A percentile compares a stretch with the other conserved stretches of the same genome.
These are phyloP conservation scores for Chytriomyces sp. DNA, from an alignment of 192 early-diverging fungal species.

Conservation along the genomic window DNA sequence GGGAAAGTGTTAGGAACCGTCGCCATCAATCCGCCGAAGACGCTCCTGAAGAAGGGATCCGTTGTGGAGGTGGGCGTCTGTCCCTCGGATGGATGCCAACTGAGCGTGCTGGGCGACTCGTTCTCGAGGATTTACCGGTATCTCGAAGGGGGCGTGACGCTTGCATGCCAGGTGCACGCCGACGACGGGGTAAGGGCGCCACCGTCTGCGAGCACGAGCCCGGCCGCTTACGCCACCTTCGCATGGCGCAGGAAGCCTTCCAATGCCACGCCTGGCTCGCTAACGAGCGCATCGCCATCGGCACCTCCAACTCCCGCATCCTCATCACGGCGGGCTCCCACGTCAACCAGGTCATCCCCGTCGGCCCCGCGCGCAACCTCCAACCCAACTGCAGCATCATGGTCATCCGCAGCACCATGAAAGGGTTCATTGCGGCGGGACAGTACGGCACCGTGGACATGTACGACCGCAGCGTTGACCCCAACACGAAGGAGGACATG, in stretches of 20 bases:
- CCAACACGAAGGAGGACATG: conserved; percentile 7
- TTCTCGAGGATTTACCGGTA: conserved; percentile 45
- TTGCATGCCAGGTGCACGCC: not conserved
- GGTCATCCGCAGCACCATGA: not conserved
- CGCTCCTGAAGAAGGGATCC: not conserved
- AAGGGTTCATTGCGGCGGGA: conserved; percentile 45
- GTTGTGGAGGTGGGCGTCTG: conserved; percentile 44
- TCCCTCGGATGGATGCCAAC: conserved; percentile 49
- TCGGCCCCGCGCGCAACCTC: not conserved
- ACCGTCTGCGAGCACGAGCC: not conserved
- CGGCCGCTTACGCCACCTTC: not conserved
- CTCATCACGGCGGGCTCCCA: conserved; percentile 26
- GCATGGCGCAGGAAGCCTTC: not conserved
- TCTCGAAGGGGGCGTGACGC: conserved; percentile 43
- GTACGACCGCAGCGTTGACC: conserved; percentile 19
- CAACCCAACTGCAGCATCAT: not conserved
- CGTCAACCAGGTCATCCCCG: conserved; percentile 19
- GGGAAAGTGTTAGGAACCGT: conserved; percentile 44
- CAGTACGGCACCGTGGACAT: conserved; percentile 37
- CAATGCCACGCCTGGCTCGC: conserved; percentile 37
- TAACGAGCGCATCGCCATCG: conserved; percentile 42
- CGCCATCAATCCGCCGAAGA: conserved; percentile 10
- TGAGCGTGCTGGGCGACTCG: conserved; percentile 36
- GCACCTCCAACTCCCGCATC: conserved; percentile 35
- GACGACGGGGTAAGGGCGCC: not conserved